Evolutionary conservation across 495 filamentous ascomycete genomes (phyloP).

Genomic region (Tuber brumale): DNA sequence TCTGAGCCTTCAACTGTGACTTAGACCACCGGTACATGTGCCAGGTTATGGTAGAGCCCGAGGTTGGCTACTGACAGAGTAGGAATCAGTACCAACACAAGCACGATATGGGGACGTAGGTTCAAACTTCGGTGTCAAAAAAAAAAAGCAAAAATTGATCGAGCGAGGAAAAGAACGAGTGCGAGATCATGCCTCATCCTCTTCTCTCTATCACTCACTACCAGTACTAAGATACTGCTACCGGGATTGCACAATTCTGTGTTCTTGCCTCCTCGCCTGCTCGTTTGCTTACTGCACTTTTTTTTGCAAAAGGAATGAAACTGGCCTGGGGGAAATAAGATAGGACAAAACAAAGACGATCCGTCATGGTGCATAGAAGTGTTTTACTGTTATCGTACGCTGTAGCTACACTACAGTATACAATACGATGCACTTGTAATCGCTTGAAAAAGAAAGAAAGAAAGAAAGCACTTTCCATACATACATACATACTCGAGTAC

Average conservation of each 20-base stretch:
- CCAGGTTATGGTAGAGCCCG: neutral
- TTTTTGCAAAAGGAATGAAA: neutral
- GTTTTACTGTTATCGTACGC: neutral
- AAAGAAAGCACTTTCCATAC: neutral
- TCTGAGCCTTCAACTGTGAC: constrained; percentile 29
- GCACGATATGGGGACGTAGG: neutral
- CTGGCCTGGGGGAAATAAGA: neutral
- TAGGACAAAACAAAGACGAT: neutral
- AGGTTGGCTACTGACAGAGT: neutral
- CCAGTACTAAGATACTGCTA: neutral
- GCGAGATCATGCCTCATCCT: neutral
- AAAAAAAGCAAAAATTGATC: neutral
- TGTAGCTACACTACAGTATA: neutral
- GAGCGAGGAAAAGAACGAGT: neutral
- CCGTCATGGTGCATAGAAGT: neutral
- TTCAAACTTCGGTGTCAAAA: neutral
- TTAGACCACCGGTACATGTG: neutral
- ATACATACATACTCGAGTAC: neutral
- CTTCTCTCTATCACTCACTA: neutral
- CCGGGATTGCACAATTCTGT: neutral
- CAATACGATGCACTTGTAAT: neutral
- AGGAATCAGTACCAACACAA: neutral
- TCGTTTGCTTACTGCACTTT: neutral
- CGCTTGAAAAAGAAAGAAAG: neutral
- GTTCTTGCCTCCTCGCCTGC: neutral